phyloP scores from a whole-genome alignment of 2,329 filamentous ascomycete genomes.

The Davidsoniella virescens region DNA sequence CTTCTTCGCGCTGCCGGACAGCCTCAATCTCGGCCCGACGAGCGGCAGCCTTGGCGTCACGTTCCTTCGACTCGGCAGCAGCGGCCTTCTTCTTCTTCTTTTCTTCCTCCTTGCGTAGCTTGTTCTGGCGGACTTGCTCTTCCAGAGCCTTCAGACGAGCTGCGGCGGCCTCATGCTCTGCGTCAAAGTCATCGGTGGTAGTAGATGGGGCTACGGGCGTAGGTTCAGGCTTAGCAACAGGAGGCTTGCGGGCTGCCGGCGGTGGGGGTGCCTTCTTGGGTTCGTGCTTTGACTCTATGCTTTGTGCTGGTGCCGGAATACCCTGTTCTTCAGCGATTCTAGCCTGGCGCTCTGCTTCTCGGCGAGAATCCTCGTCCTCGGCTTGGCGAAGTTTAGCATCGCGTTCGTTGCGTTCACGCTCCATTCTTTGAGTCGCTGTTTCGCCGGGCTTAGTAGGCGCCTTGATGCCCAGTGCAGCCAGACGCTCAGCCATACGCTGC shows the following conservation, averaged over 20 bases:
- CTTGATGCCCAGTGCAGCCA: slow-evolving; percentile 85
- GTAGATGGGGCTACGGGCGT: slow-evolving; percentile 31
- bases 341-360: slow-evolving; percentile 74
- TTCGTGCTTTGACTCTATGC: slow-evolving; percentile 26
- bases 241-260: slow-evolving; percentile 58
- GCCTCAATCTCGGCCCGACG: slow-evolving; percentile 86
- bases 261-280: slow-evolving; percentile 58
- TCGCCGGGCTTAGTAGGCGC: slow-evolving; percentile 66
- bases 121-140: slow-evolving; percentile 83
- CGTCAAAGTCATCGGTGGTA: slow-evolving; percentile 47
- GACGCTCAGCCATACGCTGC: slow-evolving; percentile 87
- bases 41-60: slow-evolving; percentile 67
- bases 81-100: slow-evolving; percentile 85
- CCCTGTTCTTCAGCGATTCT: slow-evolving; percentile 66
- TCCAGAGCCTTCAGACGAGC: slow-evolving; percentile 78
- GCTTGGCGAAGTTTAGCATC: slow-evolving; percentile 77
- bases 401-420: slow-evolving; percentile 74
- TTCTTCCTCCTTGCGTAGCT: slow-evolving; percentile 91
- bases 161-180: slow-evolving; percentile 64
- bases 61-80: slow-evolving; percentile 70
- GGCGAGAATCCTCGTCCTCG: slow-evolving; percentile 81
- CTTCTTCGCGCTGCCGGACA: slow-evolving; percentile 74
- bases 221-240: slow-evolving; percentile 38
- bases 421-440: slow-evolving; percentile 64
- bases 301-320: slow-evolving; percentile 38